Conservation (phyloP, 225 moss, liverwort and hornwort genomes). For the Straminergon stramineum region DNA sequence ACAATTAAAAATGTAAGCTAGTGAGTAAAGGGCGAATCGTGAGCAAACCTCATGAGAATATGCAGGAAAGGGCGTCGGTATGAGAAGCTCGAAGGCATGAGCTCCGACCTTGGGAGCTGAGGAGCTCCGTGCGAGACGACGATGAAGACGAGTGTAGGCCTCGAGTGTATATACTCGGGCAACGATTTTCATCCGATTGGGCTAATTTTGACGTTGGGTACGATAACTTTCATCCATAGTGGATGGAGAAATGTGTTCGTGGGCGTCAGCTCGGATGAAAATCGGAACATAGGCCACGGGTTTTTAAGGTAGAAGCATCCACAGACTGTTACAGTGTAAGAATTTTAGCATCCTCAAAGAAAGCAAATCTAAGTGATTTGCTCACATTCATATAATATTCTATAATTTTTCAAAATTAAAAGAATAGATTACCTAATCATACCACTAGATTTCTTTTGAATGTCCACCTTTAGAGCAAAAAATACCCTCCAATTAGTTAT, state of each 20-base stretch:
- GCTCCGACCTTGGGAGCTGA: not conserved
- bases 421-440: fast-evolving
- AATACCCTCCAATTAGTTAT: not conserved
- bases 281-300: not conserved
- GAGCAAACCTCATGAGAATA: constrained; percentile 2
- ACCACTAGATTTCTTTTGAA: not conserved
- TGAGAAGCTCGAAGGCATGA: not conserved
- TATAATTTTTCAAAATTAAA: not conserved
- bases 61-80: not conserved
- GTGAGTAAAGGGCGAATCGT: not conserved
- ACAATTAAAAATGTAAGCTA: too few relatives aligned
- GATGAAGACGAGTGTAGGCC: too few relatives aligned
- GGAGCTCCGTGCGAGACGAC: not conserved
- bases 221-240: not conserved
- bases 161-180: not conserved
- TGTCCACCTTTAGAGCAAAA: not conserved
- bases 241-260: not conserved
- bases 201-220: too few relatives aligned
- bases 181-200: not conserved
- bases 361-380: not conserved
- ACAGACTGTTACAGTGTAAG: not conserved
- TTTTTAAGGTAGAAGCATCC: not conserved
- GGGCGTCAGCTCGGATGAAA: not conserved
- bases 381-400: not conserved
- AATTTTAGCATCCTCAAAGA: not conserved